Base-by-base conservation (phyloP, 1,139 yeast genomes). In the Taphrina pruni region DNA sequence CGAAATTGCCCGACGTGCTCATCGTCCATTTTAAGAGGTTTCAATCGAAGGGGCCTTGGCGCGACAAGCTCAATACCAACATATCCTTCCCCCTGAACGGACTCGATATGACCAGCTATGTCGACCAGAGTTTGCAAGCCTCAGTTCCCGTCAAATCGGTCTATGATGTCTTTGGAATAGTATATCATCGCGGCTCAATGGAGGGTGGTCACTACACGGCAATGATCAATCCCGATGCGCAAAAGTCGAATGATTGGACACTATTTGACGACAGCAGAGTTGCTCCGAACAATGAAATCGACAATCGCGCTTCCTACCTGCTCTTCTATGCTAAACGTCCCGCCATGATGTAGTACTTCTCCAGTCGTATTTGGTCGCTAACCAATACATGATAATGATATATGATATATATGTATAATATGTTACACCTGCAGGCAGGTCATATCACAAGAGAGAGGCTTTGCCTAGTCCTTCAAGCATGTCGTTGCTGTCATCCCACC, bases 171-270 rank as follows among this genome's bases (percentile, higher is more conserved):
- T 90, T 87, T 74, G 96, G 89, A 0, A 96, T 93, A 43, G 94
- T 93, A n/a, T 89, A 90, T 74, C 99, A 94, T 78, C 85, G 82
- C 72, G 98, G 99, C 1, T 81, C 86, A 5, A 81, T 93, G 62
- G 85, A 88, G 60, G 91, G 96, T 1, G 98, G 99, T 0, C 99
- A 94, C 78, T 94, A 94, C 77, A 94, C 98, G 0, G 83, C 97
- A 0, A 89, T 87, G 75, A 96, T 91, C 1, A 81, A 87, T 74
- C 89, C 90, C 74, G 85, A 86, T 35, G 77, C 82, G 6, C 81
- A 81, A 61, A 43, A 20, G 41, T 32, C 60, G 36, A 81, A 83
- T 65, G 85, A 84, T 20, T 90, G 96, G 96, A 85, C 90, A 71
- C 84, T 85, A 72, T 90, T 88, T 76, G 96, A 90, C 76, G 97